phyloP scores from a whole-genome alignment of 208 protist species.

The Leishmania major region DNA sequence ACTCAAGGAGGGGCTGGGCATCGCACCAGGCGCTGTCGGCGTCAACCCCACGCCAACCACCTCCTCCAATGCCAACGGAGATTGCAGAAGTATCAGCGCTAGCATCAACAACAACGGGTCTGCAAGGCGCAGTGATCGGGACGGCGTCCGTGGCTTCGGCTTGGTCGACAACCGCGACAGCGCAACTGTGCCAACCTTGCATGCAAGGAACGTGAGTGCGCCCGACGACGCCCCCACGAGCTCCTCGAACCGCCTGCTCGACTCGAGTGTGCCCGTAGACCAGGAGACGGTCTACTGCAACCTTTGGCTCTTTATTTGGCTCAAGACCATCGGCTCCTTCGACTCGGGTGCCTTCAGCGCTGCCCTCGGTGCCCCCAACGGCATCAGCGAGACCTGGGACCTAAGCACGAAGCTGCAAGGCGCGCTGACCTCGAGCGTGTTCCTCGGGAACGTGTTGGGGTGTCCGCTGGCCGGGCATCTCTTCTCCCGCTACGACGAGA shows the following conservation, averaged over 20 bases:
- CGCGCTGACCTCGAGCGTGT: constrained; percentile 79
- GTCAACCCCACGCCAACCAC: neutral
- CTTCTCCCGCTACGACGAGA: constrained; percentile 73
- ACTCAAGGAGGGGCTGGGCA: neutral
- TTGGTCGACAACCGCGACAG: neutral
- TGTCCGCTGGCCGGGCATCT: constrained; percentile 77
- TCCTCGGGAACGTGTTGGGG: constrained; percentile 84
- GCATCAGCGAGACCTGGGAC: constrained; percentile 69
- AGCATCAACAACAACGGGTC: neutral
- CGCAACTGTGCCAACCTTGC: neutral
- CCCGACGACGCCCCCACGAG: neutral
- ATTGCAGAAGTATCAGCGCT: neutral
- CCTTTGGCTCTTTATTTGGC: constrained; percentile 75
- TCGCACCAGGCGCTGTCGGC: neutral
- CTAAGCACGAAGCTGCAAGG: constrained; percentile 66
- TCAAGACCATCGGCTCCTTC: constrained; percentile 86
- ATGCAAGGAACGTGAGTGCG: neutral
- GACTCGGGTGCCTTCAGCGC: constrained; percentile 91
- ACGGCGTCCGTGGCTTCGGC: neutral
- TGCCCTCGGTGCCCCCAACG: constrained; percentile 66
- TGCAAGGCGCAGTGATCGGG: neutral
- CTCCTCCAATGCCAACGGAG: neutral
- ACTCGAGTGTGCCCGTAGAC: constrained; percentile 18
- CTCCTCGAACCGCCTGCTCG: neutral
- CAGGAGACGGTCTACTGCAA: constrained; percentile 50